A percentile compares a stretch with the other conserved stretches of the same genome.
Conservation (phyloP, 1,284 basidiomycete species). For the Ganoderma resinaceum region DNA sequence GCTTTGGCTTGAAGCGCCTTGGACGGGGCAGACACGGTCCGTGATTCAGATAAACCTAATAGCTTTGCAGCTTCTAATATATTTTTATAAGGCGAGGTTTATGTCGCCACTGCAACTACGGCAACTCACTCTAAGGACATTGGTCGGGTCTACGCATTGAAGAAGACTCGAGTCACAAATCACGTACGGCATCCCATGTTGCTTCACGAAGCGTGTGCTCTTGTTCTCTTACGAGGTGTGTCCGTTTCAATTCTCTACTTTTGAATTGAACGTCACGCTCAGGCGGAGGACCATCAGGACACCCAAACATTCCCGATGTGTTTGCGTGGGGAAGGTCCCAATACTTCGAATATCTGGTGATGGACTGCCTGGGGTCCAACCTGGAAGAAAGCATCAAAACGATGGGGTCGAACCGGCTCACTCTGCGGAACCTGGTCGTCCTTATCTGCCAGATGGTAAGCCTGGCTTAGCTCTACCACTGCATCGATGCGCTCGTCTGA, state of each 20-base stretch:
- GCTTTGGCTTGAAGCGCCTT: too few species aligned
- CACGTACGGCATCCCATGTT: not conserved
- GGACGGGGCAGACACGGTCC: too few species aligned
- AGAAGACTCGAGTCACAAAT: not conserved
- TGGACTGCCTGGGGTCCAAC: slow-evolving; percentile 7
- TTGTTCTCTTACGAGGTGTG: not conserved
- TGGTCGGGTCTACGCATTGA: too few species aligned
- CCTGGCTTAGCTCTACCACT: too few species aligned
- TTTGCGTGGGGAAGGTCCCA: slow-evolving; percentile 16
- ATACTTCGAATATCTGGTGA: slow-evolving; percentile 22
- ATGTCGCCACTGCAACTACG: too few species aligned
- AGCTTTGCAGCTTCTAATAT: too few species aligned
- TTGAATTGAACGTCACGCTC: too few species aligned
- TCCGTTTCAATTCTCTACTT: too few species aligned
- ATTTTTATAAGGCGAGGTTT: too few species aligned
- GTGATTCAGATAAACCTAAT: too few species aligned
- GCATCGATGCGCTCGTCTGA: not conserved
- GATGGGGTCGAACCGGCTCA: not conserved
- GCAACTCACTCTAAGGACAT: too few species aligned
- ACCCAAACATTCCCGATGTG: slow-evolving; percentile 16
- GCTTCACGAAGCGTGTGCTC: not conserved
- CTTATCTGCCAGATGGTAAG: slow-evolving; percentile 2
- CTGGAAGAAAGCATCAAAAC: too few species aligned
- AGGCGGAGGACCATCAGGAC: not conserved
- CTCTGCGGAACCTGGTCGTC: not conserved